Base-by-base conservation (phyloP, 2,329 filamentous ascomycete genomes). In the Microcyclospora pomicola region DNA sequence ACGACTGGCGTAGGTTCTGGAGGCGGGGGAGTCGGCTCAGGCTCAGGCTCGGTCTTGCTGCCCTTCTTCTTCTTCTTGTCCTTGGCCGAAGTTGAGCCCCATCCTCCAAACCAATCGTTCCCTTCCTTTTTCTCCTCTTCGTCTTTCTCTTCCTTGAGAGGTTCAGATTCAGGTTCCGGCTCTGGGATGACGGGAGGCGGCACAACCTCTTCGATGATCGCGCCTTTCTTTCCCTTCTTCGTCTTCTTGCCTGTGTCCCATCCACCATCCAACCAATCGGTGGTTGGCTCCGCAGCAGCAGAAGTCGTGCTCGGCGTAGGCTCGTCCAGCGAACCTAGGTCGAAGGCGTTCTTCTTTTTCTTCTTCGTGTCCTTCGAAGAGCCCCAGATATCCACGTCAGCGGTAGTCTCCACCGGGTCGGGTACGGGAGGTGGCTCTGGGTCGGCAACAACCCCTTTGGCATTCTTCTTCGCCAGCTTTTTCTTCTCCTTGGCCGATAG, bases 61-160 rank as follows among this genome's bases (percentile, higher is more conserved):
- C 37, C 43, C 39, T 53, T 55, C 39, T 54, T 54, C 27, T 46
- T 50, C 36, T 71, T 72, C 53, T 71, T 70, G 56, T 69, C 69
- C 42, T 64, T 59, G 44, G 68, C 73, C 43, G 69, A 69, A 6
- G 65, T 61, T 37, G 64, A 16, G 35, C 67, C 70, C 61, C 72
- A 75, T 33, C 69, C 69, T 42, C 63, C 66, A 53, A 73, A 73
- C 48, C 73, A 72, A 42, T 70, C 69, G 14, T 50, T 50, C 36
- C 69, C 68, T 33, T 61, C 60, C 11, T 60, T 60, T 12, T 51
- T 48, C 4, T 44, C 47, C 29, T 43, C 41, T n/a, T 39, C 38
- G 12, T 43, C 42, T 24, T 45, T 31, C 30, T 31, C 30, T 9
- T 31, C 30, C 30, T 31, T 31, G 30, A 9, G 12, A 15, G 30